Base-by-base conservation (phyloP, 305 asterid genomes). In the Fraxinus greggii region DNA sequence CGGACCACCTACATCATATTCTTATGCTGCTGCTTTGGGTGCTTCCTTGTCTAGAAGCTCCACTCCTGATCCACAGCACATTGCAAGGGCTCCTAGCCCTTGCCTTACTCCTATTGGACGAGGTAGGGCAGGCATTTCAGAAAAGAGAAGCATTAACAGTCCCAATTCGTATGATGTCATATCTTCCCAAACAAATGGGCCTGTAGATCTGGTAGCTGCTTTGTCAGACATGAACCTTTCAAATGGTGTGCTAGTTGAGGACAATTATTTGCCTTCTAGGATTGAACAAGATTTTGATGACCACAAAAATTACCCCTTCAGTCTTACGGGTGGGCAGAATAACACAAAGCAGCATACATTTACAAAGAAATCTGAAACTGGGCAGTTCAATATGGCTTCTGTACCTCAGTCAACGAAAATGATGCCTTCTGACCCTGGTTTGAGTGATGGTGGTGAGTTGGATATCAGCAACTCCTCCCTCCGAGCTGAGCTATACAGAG, bases 11-110 rank as follows among this genome's bases (percentile, higher is more conserved):
- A 15, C 94, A 26, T 91, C 99, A 75, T 93, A 88, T 84, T 94
- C 99, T 81, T 94, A 97, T 89, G 99, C 98, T 84, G 97, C 97
- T 38, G 99, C 85, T 75, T 83, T 95, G 91, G 97, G 97, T 84
- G 90, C 95, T 56, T 91, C 98, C 72, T 87, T 97, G 85, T 97
- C 99, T 33, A 93, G 98, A 85, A 93, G 99, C 91, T 88, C 98
- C 56, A 97, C 99, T 36, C 99, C 99, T 28, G 98, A 97, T 88
- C 88, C 97, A 79, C 97, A 92, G 76, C 95, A 87, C 86, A 87
- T 92, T 81, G 92, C 92, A 12, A 89, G 97, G 89, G 97, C 92
- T 69, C 98, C 99, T 76, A 97, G 99, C 85, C 99, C 98, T 76
- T 89, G 93, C 86, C 95, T 92, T 61, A 89, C 94, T 35, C 97